Evolutionary conservation across 192 early-diverging fungal genomes (phyloP).

Genomic region (Coemansia sp.): DNA sequence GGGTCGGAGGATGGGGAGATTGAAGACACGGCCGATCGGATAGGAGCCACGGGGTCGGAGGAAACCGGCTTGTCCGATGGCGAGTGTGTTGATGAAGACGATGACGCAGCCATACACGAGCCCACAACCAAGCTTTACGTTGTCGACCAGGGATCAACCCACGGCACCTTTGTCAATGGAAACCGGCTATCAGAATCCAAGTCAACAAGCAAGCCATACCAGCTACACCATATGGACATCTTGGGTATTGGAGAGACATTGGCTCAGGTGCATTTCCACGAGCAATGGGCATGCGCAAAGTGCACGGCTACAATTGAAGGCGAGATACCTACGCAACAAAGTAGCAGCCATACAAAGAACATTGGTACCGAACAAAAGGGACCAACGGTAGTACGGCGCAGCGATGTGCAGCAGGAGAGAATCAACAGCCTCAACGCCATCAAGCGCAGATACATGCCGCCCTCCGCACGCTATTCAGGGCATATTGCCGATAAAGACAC

Average conservation of each 20-base stretch:
- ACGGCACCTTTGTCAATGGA: slow-evolving; percentile 73
- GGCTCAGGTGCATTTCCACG: slow-evolving; percentile 63
- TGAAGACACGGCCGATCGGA: slow-evolving; percentile 2
- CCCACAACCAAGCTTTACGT: slow-evolving; percentile 39
- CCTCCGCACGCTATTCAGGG: background rate
- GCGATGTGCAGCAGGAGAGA: slow-evolving; percentile 10
- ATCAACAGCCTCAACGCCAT: slow-evolving; percentile 20
- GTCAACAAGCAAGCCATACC: slow-evolving; percentile 55
- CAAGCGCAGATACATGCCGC: slow-evolving; percentile 13
- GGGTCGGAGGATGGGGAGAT: slow-evolving; percentile 42
- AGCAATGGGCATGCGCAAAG: slow-evolving; percentile 56
- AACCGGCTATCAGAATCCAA: slow-evolving; percentile 62
- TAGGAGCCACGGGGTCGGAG: background rate
- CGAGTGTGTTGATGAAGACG: slow-evolving; percentile 7
- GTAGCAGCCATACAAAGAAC: background rate
- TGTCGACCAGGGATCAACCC: slow-evolving; percentile 66
- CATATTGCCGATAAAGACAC: background rate
- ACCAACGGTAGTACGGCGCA: too few species aligned
- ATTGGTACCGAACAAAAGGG: background rate
- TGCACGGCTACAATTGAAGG: slow-evolving; percentile 56
- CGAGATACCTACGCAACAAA: slow-evolving; percentile 47
- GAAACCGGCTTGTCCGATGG: slow-evolving; percentile 13
- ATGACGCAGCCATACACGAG: background rate
- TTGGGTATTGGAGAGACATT: slow-evolving; percentile 58
- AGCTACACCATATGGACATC: slow-evolving; percentile 56